Conservation (phyloP, 176 grass and related monocot genomes). For the Rhynchospora breviuscula region DNA sequence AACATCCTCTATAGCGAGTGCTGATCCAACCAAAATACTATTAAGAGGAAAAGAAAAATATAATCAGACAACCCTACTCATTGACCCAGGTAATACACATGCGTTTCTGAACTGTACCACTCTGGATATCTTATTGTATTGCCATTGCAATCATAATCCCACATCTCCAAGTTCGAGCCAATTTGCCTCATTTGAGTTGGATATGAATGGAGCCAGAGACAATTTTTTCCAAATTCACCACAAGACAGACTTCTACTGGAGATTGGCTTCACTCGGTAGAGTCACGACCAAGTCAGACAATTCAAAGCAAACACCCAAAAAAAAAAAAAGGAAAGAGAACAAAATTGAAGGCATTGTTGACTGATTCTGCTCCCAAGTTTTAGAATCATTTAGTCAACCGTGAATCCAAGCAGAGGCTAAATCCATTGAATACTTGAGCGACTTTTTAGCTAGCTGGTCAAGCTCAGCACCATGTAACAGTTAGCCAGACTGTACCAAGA, state of each 20-base stretch:
- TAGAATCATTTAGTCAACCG: no score
- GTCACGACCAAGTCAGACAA: not conserved
- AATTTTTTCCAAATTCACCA: not conserved
- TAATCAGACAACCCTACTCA: not conserved
- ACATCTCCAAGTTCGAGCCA: not conserved
- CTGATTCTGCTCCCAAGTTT: no score
- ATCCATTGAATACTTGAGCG: no score
- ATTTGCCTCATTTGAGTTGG: not conserved
- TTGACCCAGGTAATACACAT: not conserved
- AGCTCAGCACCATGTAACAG: not conserved
- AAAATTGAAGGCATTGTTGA: no score
- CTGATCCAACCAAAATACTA: constrained; percentile 24
- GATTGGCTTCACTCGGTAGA: not conserved
- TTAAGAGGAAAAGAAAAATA: not conserved
- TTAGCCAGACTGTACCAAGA: not conserved
- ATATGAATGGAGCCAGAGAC: not conserved
- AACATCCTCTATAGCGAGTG: constrained; percentile 15
- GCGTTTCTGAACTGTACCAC: not conserved
- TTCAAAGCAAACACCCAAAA: not conserved
- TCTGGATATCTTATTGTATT: not conserved
- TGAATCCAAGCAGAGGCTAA: no score
- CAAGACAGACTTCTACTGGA: not conserved
- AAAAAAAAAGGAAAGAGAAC: no score
- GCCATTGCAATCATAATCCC: not conserved
- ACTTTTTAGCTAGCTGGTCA: not conserved